phyloP scores from a whole-genome alignment of 306 rosid species.

The Neltuma alba region DNA sequence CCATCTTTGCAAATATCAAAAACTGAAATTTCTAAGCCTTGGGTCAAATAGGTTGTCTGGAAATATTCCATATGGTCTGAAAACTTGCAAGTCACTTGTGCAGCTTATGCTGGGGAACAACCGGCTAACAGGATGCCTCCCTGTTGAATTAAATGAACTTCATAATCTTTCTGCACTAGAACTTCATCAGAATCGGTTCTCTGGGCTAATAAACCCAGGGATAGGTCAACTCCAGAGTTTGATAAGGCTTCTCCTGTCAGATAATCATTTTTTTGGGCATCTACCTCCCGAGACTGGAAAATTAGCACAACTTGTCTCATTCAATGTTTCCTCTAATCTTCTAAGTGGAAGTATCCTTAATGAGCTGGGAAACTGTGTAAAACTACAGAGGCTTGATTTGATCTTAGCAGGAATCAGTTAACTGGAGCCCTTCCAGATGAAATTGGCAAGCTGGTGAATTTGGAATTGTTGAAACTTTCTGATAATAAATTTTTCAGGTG shows the following conservation, averaged over 20 bases:
- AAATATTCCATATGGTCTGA: slow-evolving; percentile 64
- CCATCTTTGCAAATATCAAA: slow-evolving; percentile 59
- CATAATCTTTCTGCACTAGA: slow-evolving; percentile 75
- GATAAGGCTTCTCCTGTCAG: slow-evolving; percentile 68
- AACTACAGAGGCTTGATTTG: slow-evolving; percentile 79
- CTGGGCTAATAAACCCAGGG: slow-evolving; percentile 57
- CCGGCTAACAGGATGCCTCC: slow-evolving; percentile 59
- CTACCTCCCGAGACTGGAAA: slow-evolving; percentile 71
- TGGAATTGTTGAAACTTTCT: slow-evolving; percentile 71
- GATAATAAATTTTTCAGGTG: slow-evolving; percentile 61
- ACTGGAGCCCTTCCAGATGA: slow-evolving; percentile 55
- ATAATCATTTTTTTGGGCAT: slow-evolving; percentile 58
- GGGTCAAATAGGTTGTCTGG: slow-evolving; percentile 75
- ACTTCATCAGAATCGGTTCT: slow-evolving; percentile 58
- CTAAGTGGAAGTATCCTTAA: slow-evolving; percentile 63
- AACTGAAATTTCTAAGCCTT: slow-evolving; percentile 67
- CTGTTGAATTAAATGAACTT: slow-evolving; percentile 60
- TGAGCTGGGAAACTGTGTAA: slow-evolving; percentile 66
- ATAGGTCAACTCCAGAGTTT: slow-evolving; percentile 56
- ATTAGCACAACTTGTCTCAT: slow-evolving; percentile 56
- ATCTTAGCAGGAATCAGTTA: slow-evolving; percentile 70
- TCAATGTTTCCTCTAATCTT: slow-evolving; percentile 66
- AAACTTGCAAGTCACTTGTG: slow-evolving; percentile 67
- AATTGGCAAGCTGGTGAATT: slow-evolving; percentile 67
- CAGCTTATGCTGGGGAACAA: slow-evolving; percentile 79